Evolutionary conservation across 116 monocot genomes (phyloP), one percentile per base, ranked within the genome.

Genomic region (Dioscorea cayenensis): DNA sequence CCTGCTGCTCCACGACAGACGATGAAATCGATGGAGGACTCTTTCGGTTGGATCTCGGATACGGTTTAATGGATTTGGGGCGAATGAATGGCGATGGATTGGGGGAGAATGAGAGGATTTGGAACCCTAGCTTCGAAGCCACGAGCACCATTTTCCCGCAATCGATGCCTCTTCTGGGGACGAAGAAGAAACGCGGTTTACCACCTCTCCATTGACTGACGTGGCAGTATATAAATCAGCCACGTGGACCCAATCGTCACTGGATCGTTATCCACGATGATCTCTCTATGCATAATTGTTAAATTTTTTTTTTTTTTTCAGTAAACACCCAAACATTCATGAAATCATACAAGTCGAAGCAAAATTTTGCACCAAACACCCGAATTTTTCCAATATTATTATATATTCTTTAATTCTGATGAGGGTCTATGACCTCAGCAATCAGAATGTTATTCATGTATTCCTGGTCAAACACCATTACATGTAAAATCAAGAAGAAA

Each of bases 1-100:
- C 66, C 50, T 69, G 73, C 50, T 77, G 19, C 66, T 72, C 27
- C 69, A 80, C 80, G 51, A 77, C 72, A 66, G 92, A 89, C 9
- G 78, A 71, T 28, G 79, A 78, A 23, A 80, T 51, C 13, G 62
- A 49, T 12, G 14, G 12, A 6, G 60, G 32, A 50, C 69, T 35
- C 29, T 28, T 48, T 32, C 28, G 22, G 36, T 66, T 43, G 0
- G 65, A 8, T 20, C 60, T 73, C 64, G 51, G 60, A 58, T 28
- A 55, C 16, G 28, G 14, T 8, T 2, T 51, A 12, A 18, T 22
- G 68, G 38, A 5, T 17, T 7, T 35, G 51, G 6, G 48, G 29
- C 51, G 37, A 5, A 25, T 4, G 19, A 73, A 71, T 7, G 51
- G 19, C 17, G 29, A 32, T 0, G 77, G 60, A 14, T 58, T 28